Evolutionary conservation across 345 rosid species (phyloP).

Genomic region (Boechera retrofracta): DNA sequence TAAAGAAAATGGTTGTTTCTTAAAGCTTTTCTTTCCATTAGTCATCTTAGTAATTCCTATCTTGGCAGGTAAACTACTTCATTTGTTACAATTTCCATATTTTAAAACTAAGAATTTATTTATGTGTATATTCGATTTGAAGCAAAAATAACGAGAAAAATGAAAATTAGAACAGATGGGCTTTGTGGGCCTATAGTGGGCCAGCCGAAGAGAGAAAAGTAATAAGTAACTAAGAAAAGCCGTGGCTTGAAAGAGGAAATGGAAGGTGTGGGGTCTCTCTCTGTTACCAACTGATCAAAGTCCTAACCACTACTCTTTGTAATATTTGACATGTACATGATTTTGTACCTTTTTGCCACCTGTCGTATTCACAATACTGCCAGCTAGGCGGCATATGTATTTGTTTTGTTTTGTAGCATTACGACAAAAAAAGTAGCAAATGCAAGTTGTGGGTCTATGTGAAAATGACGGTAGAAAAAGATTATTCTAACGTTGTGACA

Average conservation of each 20-base stretch:
- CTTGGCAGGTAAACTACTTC: slow-evolving; percentile 19
- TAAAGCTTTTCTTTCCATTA: slow-evolving; percentile 16
- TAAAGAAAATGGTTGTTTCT: slow-evolving; percentile 27
- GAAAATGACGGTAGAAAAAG: slow-evolving; percentile 1
- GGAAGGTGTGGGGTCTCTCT: slow-evolving; percentile 45
- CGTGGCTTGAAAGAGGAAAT: slow-evolving; percentile 15
- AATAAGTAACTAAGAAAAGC: not conserved
- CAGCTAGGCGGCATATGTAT: slow-evolving; percentile 28
- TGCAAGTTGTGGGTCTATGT: not conserved
- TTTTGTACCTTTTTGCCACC: not conserved
- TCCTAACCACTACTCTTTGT: slow-evolving; percentile 45
- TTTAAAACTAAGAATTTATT: not conserved
- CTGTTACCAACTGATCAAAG: slow-evolving; percentile 37
- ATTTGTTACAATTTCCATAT: slow-evolving; percentile 2
- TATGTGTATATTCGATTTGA: not conserved
- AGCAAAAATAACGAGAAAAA: not conserved
- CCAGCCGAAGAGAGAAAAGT: slow-evolving; percentile 6
- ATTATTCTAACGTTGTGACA: slow-evolving; percentile 25
- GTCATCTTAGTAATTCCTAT: not conserved
- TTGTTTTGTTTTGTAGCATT: slow-evolving; percentile 27
- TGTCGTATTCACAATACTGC: not conserved
- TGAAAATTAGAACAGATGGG: not conserved
- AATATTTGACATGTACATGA: slow-evolving; percentile 21
- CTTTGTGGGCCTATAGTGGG: slow-evolving; percentile 37
- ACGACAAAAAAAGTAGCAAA: slow-evolving; percentile 31